Evolutionary conservation across 345 rosid genomes (phyloP).

Genomic region (Erucastrum elatum): DNA sequence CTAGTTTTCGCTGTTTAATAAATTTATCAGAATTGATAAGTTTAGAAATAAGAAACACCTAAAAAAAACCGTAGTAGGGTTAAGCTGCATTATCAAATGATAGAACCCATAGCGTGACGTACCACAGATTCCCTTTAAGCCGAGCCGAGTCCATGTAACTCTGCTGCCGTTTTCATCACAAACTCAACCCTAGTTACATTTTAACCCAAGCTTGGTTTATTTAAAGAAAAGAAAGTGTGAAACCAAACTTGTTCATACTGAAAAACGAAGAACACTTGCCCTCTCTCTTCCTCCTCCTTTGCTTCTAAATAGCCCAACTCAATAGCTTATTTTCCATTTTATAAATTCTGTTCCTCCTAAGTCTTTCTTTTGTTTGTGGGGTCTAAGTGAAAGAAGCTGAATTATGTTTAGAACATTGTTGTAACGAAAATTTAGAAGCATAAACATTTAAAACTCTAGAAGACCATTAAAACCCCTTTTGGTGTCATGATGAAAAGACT

Average conservation of each 20-base stretch:
- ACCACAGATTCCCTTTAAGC: slow-evolving; percentile 19
- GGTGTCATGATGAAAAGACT: slow-evolving; percentile 87
- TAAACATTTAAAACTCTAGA: background rate
- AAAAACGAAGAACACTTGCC: slow-evolving; percentile 25
- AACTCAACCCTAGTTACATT: slow-evolving; percentile 70
- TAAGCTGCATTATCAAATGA: background rate
- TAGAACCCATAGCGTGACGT: slow-evolving; percentile 17
- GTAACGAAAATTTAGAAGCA: background rate
- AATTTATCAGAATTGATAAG: background rate
- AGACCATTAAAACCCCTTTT: too few relatives aligned
- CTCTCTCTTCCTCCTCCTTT: background rate
- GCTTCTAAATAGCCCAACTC: background rate
- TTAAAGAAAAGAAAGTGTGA: slow-evolving; percentile 50
- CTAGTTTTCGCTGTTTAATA: background rate
- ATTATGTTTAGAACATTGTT: slow-evolving; percentile 33
- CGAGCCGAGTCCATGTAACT: slow-evolving; percentile 20
- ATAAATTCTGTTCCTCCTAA: background rate
- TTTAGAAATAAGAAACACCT: background rate
- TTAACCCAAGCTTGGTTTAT: slow-evolving; percentile 70
- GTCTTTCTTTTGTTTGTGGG: slow-evolving; percentile 40
- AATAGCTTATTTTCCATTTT: slow-evolving; percentile 3
- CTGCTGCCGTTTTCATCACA: background rate
- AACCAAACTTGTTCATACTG: slow-evolving; percentile 50
- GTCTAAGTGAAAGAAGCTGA: slow-evolving; percentile 39
- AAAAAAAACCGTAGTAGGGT: background rate